phyloP scores from a whole-genome alignment of 2,329 filamentous ascomycete species.

The Colletotrichum lini region DNA sequence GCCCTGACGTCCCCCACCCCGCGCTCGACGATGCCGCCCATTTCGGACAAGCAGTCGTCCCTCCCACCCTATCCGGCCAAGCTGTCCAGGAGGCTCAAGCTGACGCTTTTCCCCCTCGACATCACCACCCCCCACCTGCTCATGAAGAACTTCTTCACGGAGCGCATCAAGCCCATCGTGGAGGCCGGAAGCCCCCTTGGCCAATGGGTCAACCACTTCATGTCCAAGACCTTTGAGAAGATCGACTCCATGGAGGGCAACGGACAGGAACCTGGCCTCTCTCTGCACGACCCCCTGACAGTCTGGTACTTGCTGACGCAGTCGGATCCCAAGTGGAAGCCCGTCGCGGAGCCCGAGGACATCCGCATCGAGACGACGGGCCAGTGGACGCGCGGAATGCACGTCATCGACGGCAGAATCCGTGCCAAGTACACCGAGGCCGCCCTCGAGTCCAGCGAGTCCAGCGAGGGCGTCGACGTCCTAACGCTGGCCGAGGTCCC shows the following conservation, averaged over 20 bases:
- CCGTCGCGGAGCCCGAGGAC: slow-evolving; percentile 77
- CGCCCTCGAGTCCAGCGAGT: slow-evolving; percentile 48
- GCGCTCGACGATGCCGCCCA: slow-evolving; percentile 83
- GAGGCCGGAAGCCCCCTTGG: slow-evolving; percentile 79
- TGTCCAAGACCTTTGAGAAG: slow-evolving; percentile 78
- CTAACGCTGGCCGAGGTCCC: slow-evolving; percentile 66
- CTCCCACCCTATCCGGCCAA: slow-evolving; percentile 75
- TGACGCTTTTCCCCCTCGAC: slow-evolving; percentile 83
- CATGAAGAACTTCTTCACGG: slow-evolving; percentile 70
- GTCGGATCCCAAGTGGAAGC: slow-evolving; percentile 71
- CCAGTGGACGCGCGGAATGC: slow-evolving; percentile 96
- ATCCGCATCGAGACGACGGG: slow-evolving; percentile 90
- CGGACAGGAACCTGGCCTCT: slow-evolving; percentile 71
- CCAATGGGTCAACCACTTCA: slow-evolving; percentile 80
- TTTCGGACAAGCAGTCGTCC: slow-evolving; percentile 64
- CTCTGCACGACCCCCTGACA: slow-evolving; percentile 83
- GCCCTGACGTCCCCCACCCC: slow-evolving; percentile 83
- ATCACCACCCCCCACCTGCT: slow-evolving; percentile 81
- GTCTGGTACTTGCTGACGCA: slow-evolving; percentile 83
- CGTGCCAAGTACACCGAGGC: slow-evolving; percentile 67
- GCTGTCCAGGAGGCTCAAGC: slow-evolving; percentile 74
- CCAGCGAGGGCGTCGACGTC: slow-evolving; percentile 54
- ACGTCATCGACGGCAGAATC: slow-evolving; percentile 82
- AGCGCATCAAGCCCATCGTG: slow-evolving; percentile 68
- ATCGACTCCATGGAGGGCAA: slow-evolving; percentile 74